Conservation (phyloP, 192 early-diverging fungal genomes). For the Cetraspora pellucida region DNA sequence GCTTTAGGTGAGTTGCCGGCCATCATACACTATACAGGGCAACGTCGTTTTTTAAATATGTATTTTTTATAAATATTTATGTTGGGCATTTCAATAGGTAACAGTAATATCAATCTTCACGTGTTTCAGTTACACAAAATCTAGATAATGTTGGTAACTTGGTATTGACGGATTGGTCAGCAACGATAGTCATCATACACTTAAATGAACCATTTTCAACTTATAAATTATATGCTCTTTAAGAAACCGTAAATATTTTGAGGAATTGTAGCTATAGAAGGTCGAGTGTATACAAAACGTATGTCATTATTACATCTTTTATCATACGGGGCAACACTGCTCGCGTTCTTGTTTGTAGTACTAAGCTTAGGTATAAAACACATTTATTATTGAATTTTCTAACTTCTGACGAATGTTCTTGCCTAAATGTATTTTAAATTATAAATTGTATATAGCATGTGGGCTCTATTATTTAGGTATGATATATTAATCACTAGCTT, state of each 20-base stretch:
- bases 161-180: no score
- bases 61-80: no score
- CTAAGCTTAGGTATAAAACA: conserved; percentile 55
- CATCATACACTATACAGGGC: background rate
- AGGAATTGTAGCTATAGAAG: no score
- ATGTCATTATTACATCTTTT: conserved; percentile 41
- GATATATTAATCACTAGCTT: conserved; percentile 57
- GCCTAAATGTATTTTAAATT: background rate
- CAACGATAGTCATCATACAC: no score
- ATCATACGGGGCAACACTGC: conserved; percentile 52
- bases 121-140: no score
- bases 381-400: background rate
- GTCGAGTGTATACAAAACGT: background rate
- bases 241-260: no score
- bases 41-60: no score
- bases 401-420: background rate
- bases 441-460: conserved; percentile 57
- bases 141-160: no score
- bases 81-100: no score
- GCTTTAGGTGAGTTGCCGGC: conserved; percentile 53
- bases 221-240: no score
- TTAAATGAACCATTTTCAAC: no score
- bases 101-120: no score
- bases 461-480: conserved; percentile 77
- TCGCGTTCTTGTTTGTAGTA: conserved; percentile 58